These are phyloP conservation scores for Apiospora rasikravindrae DNA, from an alignment of 2,329 filamentous ascomycete genomes.

Conservation along the genomic window DNA sequence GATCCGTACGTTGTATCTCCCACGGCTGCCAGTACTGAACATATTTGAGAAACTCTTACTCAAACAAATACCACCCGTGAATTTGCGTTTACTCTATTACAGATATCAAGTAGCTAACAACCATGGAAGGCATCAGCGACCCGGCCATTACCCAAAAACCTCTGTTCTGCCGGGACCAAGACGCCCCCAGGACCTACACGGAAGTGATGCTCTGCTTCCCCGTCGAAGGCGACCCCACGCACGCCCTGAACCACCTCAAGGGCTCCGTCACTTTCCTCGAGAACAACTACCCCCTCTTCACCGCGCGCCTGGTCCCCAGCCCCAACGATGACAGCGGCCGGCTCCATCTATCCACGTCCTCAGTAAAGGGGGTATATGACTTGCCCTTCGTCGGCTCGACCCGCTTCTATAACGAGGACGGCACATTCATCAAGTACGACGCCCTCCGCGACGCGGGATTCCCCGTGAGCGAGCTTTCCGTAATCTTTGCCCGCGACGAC, in stretches of 20 bases:
- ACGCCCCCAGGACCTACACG: conserved; percentile 24
- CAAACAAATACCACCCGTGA: too few relatives aligned
- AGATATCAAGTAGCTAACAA: too few relatives aligned
- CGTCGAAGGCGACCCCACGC: not conserved
- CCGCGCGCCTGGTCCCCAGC: not conserved
- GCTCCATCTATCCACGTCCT: not conserved
- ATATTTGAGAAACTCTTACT: too few relatives aligned
- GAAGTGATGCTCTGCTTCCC: conserved; percentile 21
- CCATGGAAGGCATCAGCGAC: not conserved
- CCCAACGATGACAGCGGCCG: not conserved
- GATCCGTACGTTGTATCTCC: too few relatives aligned
- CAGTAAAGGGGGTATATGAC: not conserved
- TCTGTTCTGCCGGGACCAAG: conserved; percentile 24
- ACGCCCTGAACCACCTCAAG: not conserved
- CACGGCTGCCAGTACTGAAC: too few relatives aligned
- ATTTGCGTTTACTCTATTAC: too few relatives aligned
- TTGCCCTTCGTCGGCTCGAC: not conserved
- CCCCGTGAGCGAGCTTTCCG: too few relatives aligned
- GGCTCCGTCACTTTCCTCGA: not conserved
- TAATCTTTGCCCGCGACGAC: too few relatives aligned
- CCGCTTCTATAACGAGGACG: too few relatives aligned
- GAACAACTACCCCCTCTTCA: not conserved
- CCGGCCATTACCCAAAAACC: not conserved
- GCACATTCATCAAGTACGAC: too few relatives aligned
- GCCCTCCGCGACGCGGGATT: too few relatives aligned